Evolutionary conservation across 129 eudicot genomes (phyloP).

Genomic region (Solidago caesia): DNA sequence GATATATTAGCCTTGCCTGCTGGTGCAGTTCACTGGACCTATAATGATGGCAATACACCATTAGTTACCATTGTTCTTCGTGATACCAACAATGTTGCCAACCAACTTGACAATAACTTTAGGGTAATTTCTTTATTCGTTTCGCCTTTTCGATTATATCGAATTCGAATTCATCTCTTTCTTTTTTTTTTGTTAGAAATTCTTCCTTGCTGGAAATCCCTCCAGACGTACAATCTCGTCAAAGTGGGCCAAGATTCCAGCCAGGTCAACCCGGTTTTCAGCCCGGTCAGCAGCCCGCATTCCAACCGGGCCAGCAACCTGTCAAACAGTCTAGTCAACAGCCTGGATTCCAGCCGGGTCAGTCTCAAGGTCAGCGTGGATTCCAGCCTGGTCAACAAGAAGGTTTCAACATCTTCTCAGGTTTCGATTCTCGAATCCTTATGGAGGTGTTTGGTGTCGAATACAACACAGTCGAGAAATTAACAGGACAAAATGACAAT

Average conservation of each 20-base stretch:
- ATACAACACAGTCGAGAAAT: constrained; percentile 25
- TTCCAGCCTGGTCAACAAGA: constrained; percentile 8
- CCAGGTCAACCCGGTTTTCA: constrained; percentile 3
- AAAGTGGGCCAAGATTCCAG: not conserved
- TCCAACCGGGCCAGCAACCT: not conserved
- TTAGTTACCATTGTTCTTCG: constrained; percentile 38
- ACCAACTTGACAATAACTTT: constrained; percentile 63
- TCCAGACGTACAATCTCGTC: no score
- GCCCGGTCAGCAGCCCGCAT: constrained; percentile 6
- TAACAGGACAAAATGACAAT: constrained; percentile 32
- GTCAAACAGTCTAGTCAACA: not conserved
- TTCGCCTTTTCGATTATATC: not conserved
- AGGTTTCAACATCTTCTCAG: constrained; percentile 37
- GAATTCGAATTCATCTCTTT: not conserved
- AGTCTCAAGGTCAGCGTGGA: not conserved
- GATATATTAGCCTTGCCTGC: constrained; percentile 58
- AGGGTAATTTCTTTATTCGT: constrained; percentile 34
- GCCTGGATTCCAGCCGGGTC: not conserved
- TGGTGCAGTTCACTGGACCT: constrained; percentile 53
- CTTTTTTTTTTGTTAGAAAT: constrained; percentile 33
- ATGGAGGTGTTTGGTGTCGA: constrained; percentile 28
- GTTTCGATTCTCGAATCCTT: constrained; percentile 39
- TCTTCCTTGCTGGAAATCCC: constrained; percentile 67
- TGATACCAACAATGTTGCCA: constrained; percentile 48
- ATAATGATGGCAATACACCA: constrained; percentile 56